These are phyloP conservation scores for Aspergillus floridensis DNA, from an alignment of 2,329 filamentous ascomycete genomes.

Conservation along the genomic window DNA sequence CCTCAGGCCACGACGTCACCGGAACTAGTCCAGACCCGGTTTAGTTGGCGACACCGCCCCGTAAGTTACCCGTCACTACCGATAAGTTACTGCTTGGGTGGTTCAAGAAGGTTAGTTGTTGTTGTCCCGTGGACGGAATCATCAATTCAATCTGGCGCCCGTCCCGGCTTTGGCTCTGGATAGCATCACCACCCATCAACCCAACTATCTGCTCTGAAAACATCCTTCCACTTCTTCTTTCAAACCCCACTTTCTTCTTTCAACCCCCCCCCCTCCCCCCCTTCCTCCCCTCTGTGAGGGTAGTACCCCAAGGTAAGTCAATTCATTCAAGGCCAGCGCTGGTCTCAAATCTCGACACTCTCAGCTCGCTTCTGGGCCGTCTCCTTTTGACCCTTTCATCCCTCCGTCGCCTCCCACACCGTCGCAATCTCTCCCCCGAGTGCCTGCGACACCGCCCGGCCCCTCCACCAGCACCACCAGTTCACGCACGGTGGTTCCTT, in stretches of 20 bases:
- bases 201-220: conserved; percentile 5
- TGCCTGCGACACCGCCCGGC: conserved; percentile 38
- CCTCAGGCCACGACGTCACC: conserved; percentile 4
- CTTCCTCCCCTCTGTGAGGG: conserved; percentile 25
- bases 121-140: conserved; percentile 12
- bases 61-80: conserved; percentile 9
- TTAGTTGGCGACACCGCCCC: conserved; percentile 11
- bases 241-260: conserved; percentile 1
- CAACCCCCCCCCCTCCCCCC: conserved; percentile 5
- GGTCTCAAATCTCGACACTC: conserved; percentile 3
- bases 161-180: conserved; percentile 5
- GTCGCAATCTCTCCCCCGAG: conserved; percentile 18
- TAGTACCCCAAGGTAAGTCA: conserved; percentile 21
- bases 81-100: not conserved
- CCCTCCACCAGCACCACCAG: conserved; percentile 23
- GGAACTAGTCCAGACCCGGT: not conserved
- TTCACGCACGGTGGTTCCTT: conserved; percentile 17
- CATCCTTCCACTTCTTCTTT: conserved; percentile 6
- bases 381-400: conserved; percentile 7
- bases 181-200: conserved; percentile 16
- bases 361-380: conserved; percentile 4
- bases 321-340: conserved; percentile 4
- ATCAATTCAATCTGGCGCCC: conserved; percentile 6
- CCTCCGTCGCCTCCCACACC: conserved; percentile 8
- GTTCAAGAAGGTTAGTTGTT: not conserved